phyloP scores from a whole-genome alignment of 2,329 filamentous ascomycete species.

The Beauveria sp. region DNA sequence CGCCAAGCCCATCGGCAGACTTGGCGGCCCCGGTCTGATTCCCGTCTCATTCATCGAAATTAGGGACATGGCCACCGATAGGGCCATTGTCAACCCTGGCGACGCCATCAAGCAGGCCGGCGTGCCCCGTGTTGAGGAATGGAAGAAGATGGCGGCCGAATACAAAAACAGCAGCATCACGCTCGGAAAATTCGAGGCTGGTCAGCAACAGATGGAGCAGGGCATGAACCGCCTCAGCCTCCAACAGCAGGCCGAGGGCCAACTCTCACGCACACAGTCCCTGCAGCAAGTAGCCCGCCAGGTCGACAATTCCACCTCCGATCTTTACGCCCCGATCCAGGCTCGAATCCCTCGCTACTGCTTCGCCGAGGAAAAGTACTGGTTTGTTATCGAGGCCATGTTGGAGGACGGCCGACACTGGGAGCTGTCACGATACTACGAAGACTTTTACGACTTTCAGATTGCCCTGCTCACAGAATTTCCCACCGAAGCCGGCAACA shows the following conservation, averaged over 20 bases:
- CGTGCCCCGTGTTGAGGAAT: constrained; percentile 92
- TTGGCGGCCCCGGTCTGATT: constrained; percentile 93
- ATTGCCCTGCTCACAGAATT: constrained; percentile 90
- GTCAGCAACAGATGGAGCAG: constrained; percentile 21
- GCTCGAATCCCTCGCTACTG: constrained; percentile 89
- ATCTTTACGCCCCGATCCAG: constrained; percentile 66
- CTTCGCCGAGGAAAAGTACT: constrained; percentile 96
- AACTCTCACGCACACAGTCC: not conserved
- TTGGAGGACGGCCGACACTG: constrained; percentile 87
- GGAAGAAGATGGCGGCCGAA: constrained; percentile 99
- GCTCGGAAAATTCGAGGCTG: constrained; percentile 76
- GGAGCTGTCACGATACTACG: constrained; percentile 91
- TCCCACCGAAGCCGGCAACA: constrained; percentile 86
- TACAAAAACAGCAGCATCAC: constrained; percentile 99
- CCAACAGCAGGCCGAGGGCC: constrained; percentile 19
- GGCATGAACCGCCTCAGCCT: constrained; percentile 18
- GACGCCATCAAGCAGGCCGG: constrained; percentile 83
- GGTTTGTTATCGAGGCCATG: constrained; percentile 91
- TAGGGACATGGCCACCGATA: constrained; percentile 82
- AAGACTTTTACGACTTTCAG: constrained; percentile 98
- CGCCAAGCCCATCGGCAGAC: constrained; percentile 92
- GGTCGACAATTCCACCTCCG: constrained; percentile 34
- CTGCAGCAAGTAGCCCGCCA: constrained; percentile 7
- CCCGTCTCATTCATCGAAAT: constrained; percentile 97
- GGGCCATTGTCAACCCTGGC: constrained; percentile 70